These are phyloP conservation scores for Penicillium crystallinum DNA, from an alignment of 495 filamentous ascomycete species.

Conservation along the genomic window DNA sequence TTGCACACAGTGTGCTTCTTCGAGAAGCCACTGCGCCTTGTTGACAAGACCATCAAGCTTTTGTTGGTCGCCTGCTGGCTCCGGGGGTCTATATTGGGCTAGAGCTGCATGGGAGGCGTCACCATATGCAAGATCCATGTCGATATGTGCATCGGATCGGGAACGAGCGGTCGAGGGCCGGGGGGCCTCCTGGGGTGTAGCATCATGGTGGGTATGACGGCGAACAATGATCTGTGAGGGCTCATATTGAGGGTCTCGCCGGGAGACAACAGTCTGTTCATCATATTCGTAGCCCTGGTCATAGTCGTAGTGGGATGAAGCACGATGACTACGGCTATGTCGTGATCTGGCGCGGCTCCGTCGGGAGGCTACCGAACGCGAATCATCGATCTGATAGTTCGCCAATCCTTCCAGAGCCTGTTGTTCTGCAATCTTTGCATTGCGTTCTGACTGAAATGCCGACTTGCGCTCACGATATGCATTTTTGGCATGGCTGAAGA, in stretches of 20 bases:
- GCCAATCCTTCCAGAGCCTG: slow-evolving; percentile 45
- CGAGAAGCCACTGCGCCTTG: slow-evolving; percentile 65
- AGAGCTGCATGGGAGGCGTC: slow-evolving; percentile 38
- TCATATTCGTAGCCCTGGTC: too few species aligned
- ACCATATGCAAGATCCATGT: slow-evolving; percentile 88
- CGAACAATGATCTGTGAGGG: slow-evolving; percentile 33
- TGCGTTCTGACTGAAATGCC: slow-evolving; percentile 62
- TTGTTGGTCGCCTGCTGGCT: slow-evolving; percentile 47
- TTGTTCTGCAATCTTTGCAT: slow-evolving; percentile 51
- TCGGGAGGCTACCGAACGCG: slow-evolving; percentile 43
- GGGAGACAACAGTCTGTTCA: slow-evolving; percentile 2
- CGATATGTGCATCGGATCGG: slow-evolving; percentile 57
- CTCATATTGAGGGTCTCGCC: slow-evolving; percentile 16
- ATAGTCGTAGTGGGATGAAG: slow-evolving; percentile 30
- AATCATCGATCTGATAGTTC: slow-evolving; percentile 47
- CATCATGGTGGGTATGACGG: slow-evolving; percentile 43
- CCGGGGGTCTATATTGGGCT: slow-evolving; percentile 31
- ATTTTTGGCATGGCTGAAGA: slow-evolving; percentile 82
- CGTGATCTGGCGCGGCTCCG: slow-evolving; percentile 30
- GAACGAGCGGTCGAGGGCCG: slow-evolving; percentile 32
- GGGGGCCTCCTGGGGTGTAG: slow-evolving; percentile 23
- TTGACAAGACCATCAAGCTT: slow-evolving; percentile 57
- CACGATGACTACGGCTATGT: slow-evolving; percentile 27
- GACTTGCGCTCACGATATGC: slow-evolving; percentile 82
- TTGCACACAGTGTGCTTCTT: slow-evolving; percentile 83